These are phyloP conservation scores for Eucalyptus victrix DNA, from an alignment of 345 rosid species.

Conservation along the genomic window DNA sequence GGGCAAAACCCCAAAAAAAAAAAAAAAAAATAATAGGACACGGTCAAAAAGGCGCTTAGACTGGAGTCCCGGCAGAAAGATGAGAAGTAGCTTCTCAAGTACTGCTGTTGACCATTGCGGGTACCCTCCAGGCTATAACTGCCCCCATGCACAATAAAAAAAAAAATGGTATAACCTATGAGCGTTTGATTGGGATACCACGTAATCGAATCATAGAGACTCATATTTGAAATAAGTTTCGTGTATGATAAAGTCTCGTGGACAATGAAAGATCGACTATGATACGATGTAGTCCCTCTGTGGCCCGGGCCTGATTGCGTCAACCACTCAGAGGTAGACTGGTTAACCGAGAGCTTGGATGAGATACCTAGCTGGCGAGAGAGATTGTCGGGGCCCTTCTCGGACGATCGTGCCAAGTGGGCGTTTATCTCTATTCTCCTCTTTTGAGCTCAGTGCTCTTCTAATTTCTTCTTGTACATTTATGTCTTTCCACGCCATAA, in stretches of 20 bases:
- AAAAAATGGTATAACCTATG: background rate
- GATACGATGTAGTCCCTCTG: background rate
- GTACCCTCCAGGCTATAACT: background rate
- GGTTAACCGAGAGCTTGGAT: background rate
- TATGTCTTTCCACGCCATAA: background rate
- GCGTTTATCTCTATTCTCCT: background rate
- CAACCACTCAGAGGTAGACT: background rate
- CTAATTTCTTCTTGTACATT: background rate
- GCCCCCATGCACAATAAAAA: background rate
- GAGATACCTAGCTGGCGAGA: background rate
- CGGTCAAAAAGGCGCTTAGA: background rate
- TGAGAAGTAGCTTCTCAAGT: background rate
- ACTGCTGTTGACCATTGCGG: background rate
- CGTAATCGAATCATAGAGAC: background rate
- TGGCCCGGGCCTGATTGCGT: background rate
- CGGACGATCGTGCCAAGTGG: background rate
- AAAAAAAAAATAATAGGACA: background rate
- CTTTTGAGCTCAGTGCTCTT: background rate
- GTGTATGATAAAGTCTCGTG: too few relatives aligned
- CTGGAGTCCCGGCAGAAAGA: background rate
- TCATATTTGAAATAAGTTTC: too few relatives aligned
- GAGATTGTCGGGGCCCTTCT: background rate
- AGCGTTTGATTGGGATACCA: background rate
- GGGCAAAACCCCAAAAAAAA: background rate
- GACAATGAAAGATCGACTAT: background rate